A percentile compares a stretch with the other conserved stretches of the same genome.
Evolutionary conservation across 129 eudicot genomes (phyloP).

Genomic region (Oenanthe sinensis): DNA sequence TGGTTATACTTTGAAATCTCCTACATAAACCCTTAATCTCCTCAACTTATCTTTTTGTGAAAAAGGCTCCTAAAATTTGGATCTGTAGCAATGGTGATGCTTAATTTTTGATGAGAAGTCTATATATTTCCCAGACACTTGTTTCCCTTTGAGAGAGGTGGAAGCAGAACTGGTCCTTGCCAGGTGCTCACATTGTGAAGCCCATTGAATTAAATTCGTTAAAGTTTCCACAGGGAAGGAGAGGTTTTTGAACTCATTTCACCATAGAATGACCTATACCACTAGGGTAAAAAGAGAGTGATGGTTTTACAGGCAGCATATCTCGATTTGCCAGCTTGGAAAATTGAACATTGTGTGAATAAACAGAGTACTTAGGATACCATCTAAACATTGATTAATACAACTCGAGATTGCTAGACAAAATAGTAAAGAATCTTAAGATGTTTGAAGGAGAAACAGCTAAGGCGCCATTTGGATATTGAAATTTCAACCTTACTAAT

Average conservation of each 20-base stretch:
- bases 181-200: background rate
- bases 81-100: background rate
- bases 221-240: background rate
- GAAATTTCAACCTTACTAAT: too few species aligned
- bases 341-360: background rate
- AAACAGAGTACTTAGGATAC: background rate
- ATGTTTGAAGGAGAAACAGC: background rate
- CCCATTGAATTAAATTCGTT: background rate
- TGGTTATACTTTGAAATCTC: background rate
- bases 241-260: background rate
- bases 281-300: background rate
- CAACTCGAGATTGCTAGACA: background rate
- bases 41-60: background rate
- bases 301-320: background rate
- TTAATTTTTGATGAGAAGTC: background rate
- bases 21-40: background rate
- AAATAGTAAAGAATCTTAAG: background rate
- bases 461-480: too few species aligned
- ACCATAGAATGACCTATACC: background rate
- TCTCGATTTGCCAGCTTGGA: background rate
- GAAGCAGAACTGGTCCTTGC: background rate
- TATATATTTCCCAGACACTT: background rate
- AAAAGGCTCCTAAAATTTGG: background rate
- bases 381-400: background rate
- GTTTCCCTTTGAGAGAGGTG: background rate